Conservation (phyloP, 202 grass and related monocot species). For the Setaria italica region DNA sequence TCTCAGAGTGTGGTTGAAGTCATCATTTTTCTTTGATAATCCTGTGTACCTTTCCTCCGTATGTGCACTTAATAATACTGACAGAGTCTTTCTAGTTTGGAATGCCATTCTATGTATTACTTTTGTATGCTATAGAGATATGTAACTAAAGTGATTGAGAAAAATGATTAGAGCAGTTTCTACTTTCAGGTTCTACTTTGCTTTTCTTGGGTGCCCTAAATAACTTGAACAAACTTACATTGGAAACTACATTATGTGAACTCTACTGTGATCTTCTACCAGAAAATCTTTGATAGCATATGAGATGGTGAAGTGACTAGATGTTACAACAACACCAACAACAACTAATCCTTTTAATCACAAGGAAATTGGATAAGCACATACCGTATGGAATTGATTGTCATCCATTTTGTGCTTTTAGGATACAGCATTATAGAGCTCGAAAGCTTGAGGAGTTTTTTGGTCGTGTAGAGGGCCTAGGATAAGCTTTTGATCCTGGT, state of each 20-base stretch:
- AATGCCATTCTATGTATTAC: neutral
- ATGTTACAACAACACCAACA: neutral
- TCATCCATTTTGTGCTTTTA: too few species aligned
- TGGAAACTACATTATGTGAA: neutral
- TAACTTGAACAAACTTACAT: neutral
- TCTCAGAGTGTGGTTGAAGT: neutral
- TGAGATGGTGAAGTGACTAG: neutral
- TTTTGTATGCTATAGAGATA: neutral
- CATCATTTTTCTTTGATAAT: neutral
- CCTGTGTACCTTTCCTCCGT: neutral
- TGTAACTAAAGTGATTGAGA: constrained; percentile 1
- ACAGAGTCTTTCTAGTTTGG: constrained; percentile 9
- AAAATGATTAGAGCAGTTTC: neutral
- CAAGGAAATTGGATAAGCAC: neutral
- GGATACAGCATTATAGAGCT: too few species aligned
- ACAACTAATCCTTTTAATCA: neutral
- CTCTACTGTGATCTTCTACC: neutral
- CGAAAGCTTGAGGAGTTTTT: too few species aligned
- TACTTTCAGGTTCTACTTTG: neutral
- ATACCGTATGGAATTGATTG: too few species aligned
- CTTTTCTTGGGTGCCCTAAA: too few species aligned
- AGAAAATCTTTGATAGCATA: neutral
- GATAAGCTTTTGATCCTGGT: too few species aligned
- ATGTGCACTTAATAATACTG: neutral
- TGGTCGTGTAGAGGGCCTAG: too few species aligned